Base-by-base conservation (phyloP, 2,329 filamentous ascomycete species). In the Calcarisporium arbuscula region DNA sequence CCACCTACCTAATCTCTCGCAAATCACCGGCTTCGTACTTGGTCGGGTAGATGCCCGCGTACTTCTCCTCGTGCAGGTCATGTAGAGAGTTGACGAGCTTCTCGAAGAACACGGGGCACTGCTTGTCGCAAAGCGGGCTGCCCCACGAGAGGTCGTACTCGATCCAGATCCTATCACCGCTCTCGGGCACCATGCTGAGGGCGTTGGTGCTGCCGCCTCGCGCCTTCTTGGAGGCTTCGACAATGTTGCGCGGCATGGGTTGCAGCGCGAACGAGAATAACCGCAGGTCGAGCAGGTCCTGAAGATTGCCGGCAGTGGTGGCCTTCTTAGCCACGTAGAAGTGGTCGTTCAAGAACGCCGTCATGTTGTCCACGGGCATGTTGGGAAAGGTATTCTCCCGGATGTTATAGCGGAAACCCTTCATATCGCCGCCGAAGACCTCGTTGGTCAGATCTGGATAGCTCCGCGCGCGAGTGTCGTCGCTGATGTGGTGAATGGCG, bases 381-480 rank as follows among this genome's bases (percentile, higher is more conserved):
- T 43, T 44, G 7, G 47, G 47, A 32, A 49, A 48, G 12, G 47
- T 37, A 35, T 48, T 48, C 5, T 36, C 36, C 3, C 39, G 29
- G 21, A 47, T 41, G 28, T 41, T 39, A 28, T 46, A 41, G 2
- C 45, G 39, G 7, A 45, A 19, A 15, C 39, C 41, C 27, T 46
- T 39, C 19, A 35, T 21, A 19, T 45, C 17, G 27, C 45, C 43
- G 14, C 34, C 40, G 5, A 39, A 16, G 1, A 37, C 23, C 20
- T 45, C 37, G 8, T 30, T 5, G 12, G 40, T 36, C 7, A 76
- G 53, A 27, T 64, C 61, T 32, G 62, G 55, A 41, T 72, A 72
- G 6, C 56, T 64, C 42, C 63, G 68, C 4, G 62, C 64, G 47
- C 67, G 65, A 32, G 59, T 61, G 14, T 54, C 65, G 46, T 74